Evolutionary conservation across 2,329 filamentous ascomycete genomes (phyloP), one percentile per base, ranked within the genome.

Genomic region (Fusarium burgessii): DNA sequence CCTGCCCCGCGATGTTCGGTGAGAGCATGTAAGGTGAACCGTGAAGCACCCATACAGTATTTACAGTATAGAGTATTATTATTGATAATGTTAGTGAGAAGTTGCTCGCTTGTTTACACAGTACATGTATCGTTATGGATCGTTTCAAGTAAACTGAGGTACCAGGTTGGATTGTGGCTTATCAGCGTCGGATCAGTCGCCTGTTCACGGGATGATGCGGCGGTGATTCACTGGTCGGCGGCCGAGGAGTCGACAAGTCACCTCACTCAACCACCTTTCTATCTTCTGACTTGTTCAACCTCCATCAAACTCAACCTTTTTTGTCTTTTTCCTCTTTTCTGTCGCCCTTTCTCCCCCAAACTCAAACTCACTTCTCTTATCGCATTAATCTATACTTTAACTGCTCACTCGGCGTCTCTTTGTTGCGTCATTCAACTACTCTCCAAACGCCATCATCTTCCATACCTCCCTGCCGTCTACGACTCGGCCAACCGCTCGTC

Each of bases 121-220:
- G 18, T 58, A 61, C 38, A 56, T 49, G 69, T 72, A 67, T 58
- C 41, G 13, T 40, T 27, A 59, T 57, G 52, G 52, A 25, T 35
- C 35, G 58, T 57, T 46, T 52, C 66, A 58, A 27, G 51, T 61
- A 67, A 71, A 64, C 25, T 15, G 45, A 73, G 41, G 70, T 73
- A 71, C 62, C 66, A 15, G 32, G 36, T 46, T 60, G 50, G 54
- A 63, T 29, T 75, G 71, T 77, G 75, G 74, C 75, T 76, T 74
- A 77, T 76, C 73, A 58, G 66, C 46, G 63, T 74, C 67, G 62
- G 68, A 67, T 74, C 71, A 72, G 63, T 77, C 67, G 67, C 61
- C 56, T 49, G 63, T 77, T 67, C 68, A 76, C 75, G 75, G 75
- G 71, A 77, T 77, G 75, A 77, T 77, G 76, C 74, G 72, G 76